phyloP scores from a whole-genome alignment of 768 basidiomycete genomes.

The Pleurotus pulmonarius region DNA sequence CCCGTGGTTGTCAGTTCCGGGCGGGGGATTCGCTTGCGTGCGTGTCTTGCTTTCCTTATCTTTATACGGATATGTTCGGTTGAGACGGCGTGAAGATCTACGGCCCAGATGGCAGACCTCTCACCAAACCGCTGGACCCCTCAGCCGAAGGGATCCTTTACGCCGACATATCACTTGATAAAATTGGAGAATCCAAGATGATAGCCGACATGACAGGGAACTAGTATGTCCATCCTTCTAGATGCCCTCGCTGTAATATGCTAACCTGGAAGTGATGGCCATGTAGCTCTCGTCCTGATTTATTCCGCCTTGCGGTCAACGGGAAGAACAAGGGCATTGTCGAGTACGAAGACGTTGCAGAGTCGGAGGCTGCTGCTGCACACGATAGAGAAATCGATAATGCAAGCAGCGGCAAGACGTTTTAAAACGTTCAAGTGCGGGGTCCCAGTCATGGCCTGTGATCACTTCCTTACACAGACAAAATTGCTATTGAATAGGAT shows the following conservation, averaged over 20 bases:
- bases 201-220: constrained; percentile 24
- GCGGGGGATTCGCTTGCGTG: constrained; percentile 21
- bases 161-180: constrained; percentile 23
- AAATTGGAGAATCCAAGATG: constrained; percentile 24
- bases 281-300: background rate
- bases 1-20: constrained; percentile 24
- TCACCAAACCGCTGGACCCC: constrained; percentile 17
- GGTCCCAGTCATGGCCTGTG: too few relatives aligned
- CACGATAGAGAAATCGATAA: background rate
- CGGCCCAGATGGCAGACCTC: constrained; percentile 23
- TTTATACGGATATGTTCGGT: too few relatives aligned
- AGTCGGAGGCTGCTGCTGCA: background rate
- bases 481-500: too few relatives aligned
- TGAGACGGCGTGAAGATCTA: constrained; percentile 17
- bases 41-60: background rate
- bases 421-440: background rate
- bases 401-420: background rate
- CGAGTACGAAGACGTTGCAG: background rate
- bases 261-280: background rate
- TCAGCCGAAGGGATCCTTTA: constrained; percentile 21
- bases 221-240: constrained; percentile 13
- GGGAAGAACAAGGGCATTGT: background rate
- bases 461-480: too few relatives aligned
- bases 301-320: background rate
- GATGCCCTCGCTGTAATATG: background rate